Base-by-base conservation (phyloP, 805 yeast species). In the Candida khao-thaluensis region DNA sequence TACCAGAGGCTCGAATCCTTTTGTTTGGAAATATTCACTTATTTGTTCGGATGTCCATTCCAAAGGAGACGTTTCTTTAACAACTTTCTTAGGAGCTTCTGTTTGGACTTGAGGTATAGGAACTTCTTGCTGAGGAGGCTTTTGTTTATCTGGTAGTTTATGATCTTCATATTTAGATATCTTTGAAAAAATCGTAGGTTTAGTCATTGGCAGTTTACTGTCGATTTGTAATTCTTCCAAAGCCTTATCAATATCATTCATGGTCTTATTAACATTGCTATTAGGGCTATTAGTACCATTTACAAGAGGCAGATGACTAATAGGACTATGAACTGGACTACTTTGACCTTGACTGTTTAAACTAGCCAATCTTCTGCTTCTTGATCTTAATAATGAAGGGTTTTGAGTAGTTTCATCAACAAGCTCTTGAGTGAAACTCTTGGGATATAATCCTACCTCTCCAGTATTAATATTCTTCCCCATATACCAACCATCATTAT, bases 401-500 rank as follows among this genome's bases (percentile, higher is more conserved):
- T 25, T 42, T 6, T 18, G 17, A 0, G 34, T 8, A 5, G 45
- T 30, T 11, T 49, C 50, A 14, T 44, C 49, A 7, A 51, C 51
- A 28, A 64, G 60, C 7, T 75, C 56, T 49, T 82, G 82, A 1
- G 97, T 90, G 60, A 91, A 91, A 3, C 88, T 79, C 49, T 85
- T 85, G 10, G 99, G 99, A 55, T 89, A 93, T 29, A 91, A 66
- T 0, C 99, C 99, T 9, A 87, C 91, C 38, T 77, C 74, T 38
- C 78, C 76, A 0, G 91, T 81, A 35, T 76, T 55, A 35, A 87
- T 56, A 51, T 90, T 90, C 43, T 79, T 81, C 3, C 96, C 96
- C 72, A 86, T 84, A 56, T 83, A 93, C 99, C 99, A 93, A 12
- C 98, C 97, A 61, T 93, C 98, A 52, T 86, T 85, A 60, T 85